Percentiles rank a stretch among this genome's conserved stretches.
These are phyloP conservation scores for Leccinum disarticulatum DNA, from an alignment of 768 basidiomycete genomes.

Conservation along the genomic window DNA sequence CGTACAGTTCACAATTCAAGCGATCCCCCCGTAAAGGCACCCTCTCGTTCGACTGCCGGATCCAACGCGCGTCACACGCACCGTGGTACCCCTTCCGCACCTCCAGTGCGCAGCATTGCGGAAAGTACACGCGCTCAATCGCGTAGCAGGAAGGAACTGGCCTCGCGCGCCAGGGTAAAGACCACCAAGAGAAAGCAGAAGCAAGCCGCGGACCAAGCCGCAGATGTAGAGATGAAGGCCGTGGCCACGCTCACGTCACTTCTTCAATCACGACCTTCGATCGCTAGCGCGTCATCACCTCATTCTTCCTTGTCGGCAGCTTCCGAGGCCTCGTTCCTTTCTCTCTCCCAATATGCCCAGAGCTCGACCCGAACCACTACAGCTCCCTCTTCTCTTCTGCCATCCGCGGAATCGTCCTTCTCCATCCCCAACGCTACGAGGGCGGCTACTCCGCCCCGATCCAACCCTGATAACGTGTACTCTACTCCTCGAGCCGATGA, in stretches of 20 bases:
- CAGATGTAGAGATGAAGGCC: slow-evolving; percentile 73
- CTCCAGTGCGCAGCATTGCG: slow-evolving; percentile 42
- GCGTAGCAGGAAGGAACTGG: slow-evolving; percentile 43
- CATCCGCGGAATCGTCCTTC: slow-evolving; percentile 43
- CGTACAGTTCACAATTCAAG: slow-evolving; percentile 75
- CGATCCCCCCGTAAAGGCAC: slow-evolving; percentile 62
- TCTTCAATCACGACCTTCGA: no score
- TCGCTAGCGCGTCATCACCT: slow-evolving; percentile 63
- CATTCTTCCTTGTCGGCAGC: slow-evolving; percentile 69
- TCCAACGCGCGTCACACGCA: slow-evolving; percentile 27
- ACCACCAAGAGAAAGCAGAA: slow-evolving; percentile 53
- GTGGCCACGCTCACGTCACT: no score
- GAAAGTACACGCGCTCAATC: slow-evolving; percentile 47
- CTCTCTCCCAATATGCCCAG: slow-evolving; percentile 64
- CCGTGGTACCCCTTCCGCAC: slow-evolving; percentile 13
- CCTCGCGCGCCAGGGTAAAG: slow-evolving; percentile 34
- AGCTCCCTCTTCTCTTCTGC: slow-evolving; percentile 38
- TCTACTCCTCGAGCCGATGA: slow-evolving; percentile 63
- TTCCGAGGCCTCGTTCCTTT: slow-evolving; percentile 65
- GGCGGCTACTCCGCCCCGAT: slow-evolving; percentile 38
- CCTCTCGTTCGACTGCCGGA: slow-evolving; percentile 38
- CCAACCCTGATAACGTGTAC: slow-evolving; percentile 35
- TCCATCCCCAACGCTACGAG: slow-evolving; percentile 21
- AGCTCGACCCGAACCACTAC: slow-evolving; percentile 59
- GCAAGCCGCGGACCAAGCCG: slow-evolving; percentile 33